phyloP scores from a whole-genome alignment of 2,329 filamentous ascomycete species.

The Grosmannia clavigera region DNA sequence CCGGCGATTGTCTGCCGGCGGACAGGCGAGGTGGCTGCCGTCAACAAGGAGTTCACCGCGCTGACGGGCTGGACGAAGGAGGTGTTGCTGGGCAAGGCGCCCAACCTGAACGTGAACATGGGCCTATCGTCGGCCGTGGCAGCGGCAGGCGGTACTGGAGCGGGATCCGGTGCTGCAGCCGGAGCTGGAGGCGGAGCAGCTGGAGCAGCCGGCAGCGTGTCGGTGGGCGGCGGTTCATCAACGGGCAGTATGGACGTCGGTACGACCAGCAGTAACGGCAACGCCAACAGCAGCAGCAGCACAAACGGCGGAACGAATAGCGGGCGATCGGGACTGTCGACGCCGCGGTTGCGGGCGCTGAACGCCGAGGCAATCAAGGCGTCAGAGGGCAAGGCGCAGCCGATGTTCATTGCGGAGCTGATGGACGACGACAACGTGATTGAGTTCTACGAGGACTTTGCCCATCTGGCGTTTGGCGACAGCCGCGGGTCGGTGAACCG shows the following conservation, averaged over 20 bases:
- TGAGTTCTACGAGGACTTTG: conserved; percentile 93
- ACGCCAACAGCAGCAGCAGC: not conserved
- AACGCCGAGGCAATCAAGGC: conserved; percentile 18
- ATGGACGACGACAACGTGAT: conserved; percentile 89
- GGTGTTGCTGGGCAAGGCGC: conserved; percentile 73
- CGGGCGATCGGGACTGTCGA: conserved; percentile 35
- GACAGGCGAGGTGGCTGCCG: conserved; percentile 87
- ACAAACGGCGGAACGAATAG: conserved; percentile 41
- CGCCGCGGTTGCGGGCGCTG: conserved; percentile 37
- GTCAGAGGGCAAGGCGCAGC: conserved; percentile 46
- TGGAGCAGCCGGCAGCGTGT: not conserved
- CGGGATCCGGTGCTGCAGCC: not conserved
- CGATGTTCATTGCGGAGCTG: conserved; percentile 83
- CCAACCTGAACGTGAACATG: conserved; percentile 77
- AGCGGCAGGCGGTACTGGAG: not conserved
- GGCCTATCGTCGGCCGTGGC: conserved; percentile 26
- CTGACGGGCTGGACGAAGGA: conserved; percentile 90
- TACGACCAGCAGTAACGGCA: not conserved
- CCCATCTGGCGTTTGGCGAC: conserved; percentile 83
- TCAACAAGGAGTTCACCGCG: conserved; percentile 94
- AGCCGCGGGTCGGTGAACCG: conserved; percentile 74
- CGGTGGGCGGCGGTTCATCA: not conserved
- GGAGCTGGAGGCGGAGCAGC: not conserved
- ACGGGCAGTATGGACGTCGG: not conserved
- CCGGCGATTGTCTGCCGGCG: conserved; percentile 86